These are phyloP conservation scores for Schizothecium vesticola DNA, from an alignment of 495 filamentous ascomycete species.

Conservation along the genomic window DNA sequence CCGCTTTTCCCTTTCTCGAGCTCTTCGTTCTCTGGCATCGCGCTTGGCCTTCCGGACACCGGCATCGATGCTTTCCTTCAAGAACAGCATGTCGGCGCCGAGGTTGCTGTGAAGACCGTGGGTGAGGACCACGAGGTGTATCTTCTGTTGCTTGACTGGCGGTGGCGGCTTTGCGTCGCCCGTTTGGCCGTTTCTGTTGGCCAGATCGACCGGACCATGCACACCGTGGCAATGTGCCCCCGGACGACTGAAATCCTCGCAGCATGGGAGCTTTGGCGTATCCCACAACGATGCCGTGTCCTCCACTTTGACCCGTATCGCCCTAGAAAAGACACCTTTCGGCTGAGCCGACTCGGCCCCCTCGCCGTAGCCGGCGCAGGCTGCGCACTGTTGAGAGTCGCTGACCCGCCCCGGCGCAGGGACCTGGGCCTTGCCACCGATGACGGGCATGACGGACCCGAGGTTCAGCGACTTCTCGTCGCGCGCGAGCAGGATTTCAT, in stretches of 20 bases:
- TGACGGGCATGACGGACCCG: conserved; percentile 49
- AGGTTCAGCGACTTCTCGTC: conserved; percentile 76
- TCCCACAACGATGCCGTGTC: conserved; percentile 90
- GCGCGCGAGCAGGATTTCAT: conserved; percentile 77
- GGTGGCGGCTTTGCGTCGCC: conserved; percentile 10
- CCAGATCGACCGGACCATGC: conserved; percentile 17
- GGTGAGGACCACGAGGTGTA: conserved; percentile 88
- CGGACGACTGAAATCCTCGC: conserved; percentile 38
- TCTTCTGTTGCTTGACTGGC: conserved; percentile 54
- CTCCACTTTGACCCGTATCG: conserved; percentile 71
- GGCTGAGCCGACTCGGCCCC: conserved; percentile 39
- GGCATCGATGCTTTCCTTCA: conserved; percentile 94
- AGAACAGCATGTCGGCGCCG: conserved; percentile 92
- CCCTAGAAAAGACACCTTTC: conserved; percentile 73
- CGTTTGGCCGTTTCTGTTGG: not conserved
- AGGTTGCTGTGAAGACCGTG: conserved; percentile 96
- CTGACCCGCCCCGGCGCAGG: conserved; percentile 60
- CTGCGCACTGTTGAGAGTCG: conserved; percentile 58
- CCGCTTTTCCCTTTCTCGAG: conserved; percentile 32
- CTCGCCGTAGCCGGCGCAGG: conserved; percentile 34
- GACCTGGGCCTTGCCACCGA: conserved; percentile 38
- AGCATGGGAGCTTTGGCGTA: conserved; percentile 69
- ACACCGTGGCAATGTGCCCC: conserved; percentile 29
- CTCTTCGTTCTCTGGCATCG: conserved; percentile 52
- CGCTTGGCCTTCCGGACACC: conserved; percentile 63